Evolutionary conservation across 2,329 filamentous ascomycete genomes (phyloP).

Genomic region (Orbilia javanica): DNA sequence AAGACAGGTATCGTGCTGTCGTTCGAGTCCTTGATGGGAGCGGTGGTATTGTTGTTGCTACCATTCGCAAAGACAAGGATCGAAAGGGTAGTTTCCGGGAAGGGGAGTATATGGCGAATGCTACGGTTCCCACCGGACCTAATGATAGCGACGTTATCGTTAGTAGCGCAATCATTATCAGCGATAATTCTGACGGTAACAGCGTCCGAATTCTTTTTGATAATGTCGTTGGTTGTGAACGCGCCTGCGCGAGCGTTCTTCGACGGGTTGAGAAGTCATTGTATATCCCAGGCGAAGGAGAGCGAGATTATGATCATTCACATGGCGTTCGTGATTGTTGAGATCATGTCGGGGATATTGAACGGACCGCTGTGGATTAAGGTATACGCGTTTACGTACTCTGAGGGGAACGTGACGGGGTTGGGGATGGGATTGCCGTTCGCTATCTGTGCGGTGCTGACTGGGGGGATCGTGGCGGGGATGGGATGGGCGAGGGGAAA

Average conservation of each 20-base stretch:
- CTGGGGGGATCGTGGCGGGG: conserved; percentile 21
- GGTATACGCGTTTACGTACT: conserved; percentile 53
- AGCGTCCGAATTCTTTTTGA: conserved; percentile 17
- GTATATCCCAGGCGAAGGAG: conserved; percentile 38
- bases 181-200: conserved; percentile 36
- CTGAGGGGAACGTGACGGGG: conserved; percentile 47
- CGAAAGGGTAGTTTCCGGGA: conserved; percentile 9
- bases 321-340: conserved; percentile 53
- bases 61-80: conserved; percentile 32
- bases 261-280: conserved; percentile 46
- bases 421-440: conserved; percentile 54
- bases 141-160: conserved; percentile 33
- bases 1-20: conserved; percentile 56
- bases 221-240: conserved; percentile 45
- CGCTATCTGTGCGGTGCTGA: conserved; percentile 41
- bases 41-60: conserved; percentile 29
- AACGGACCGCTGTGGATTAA: conserved; percentile 57
- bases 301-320: conserved; percentile 54
- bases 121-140: conserved; percentile 47
- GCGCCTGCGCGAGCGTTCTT: conserved; percentile 44
- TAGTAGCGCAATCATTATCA: conserved; percentile 17
- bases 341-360: conserved; percentile 50
- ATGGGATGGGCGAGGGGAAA: conserved; percentile 36
- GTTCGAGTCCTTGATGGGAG: conserved; percentile 47
- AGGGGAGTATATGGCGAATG: conserved; percentile 6